Percentiles rank a stretch among this genome's conserved stretches.
phyloP scores from a whole-genome alignment of 2,329 filamentous ascomycete species.

The Stagonosporopsis rhizophila region DNA sequence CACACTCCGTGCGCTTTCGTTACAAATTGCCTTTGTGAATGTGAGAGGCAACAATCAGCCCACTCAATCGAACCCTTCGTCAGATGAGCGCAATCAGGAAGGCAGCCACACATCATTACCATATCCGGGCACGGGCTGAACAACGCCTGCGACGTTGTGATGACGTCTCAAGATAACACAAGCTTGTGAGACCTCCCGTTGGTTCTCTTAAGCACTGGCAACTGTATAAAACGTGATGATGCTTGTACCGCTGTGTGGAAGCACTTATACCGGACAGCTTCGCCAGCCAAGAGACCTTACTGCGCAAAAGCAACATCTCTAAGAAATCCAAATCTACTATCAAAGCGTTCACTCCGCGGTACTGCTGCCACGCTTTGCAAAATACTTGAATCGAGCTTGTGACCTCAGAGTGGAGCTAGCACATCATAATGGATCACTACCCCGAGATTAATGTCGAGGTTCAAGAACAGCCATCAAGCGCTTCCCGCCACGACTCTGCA shows the following conservation, averaged over 20 bases:
- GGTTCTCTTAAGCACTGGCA: conserved; percentile 4
- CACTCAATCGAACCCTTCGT: conserved; percentile 8
- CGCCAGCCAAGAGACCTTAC: conserved; percentile 9
- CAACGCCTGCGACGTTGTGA: conserved; percentile 2
- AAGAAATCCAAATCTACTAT: background rate
- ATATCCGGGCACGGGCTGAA: conserved; percentile 10
- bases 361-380: conserved; percentile 3
- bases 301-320: background rate
- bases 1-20: conserved; percentile 8
- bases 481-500: conserved; percentile 29
- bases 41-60: conserved; percentile 14
- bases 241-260: background rate
- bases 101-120: conserved; percentile 17
- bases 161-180: conserved; percentile 21
- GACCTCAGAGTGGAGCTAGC: conserved; percentile 16
- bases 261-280: background rate
- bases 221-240: conserved; percentile 4
- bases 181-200: conserved; percentile 7
- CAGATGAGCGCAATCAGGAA: too few relatives aligned
- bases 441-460: conserved; percentile 32
- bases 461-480: conserved; percentile 23
- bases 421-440: conserved; percentile 33
- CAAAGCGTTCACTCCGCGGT: conserved; percentile 6
- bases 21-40: conserved; percentile 7
- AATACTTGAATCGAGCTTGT: background rate